Evolutionary conservation across 345 rosid genomes (phyloP).

Genomic region (Trapa bicornis): DNA sequence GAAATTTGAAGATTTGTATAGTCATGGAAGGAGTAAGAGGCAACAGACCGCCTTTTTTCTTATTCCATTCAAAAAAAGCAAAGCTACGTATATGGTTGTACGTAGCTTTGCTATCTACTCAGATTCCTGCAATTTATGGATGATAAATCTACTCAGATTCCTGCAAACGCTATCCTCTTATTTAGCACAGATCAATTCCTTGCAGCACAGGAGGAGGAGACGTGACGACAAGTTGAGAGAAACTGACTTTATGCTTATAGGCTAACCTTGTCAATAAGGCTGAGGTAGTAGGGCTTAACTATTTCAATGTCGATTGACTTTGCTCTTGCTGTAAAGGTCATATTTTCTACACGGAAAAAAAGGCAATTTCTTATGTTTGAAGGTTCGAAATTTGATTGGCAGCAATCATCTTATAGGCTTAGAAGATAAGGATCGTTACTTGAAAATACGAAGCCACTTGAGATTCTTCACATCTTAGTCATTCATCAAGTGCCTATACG

Average conservation of each 20-base stretch:
- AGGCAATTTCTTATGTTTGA: neutral
- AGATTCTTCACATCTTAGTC: conserved; percentile 38
- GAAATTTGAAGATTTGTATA: no score
- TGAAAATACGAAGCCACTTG: conserved; percentile 38
- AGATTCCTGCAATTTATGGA: no score
- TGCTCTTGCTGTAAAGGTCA: conserved; percentile 58
- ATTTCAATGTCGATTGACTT: conserved; percentile 33
- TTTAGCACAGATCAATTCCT: neutral
- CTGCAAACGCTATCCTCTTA: no score
- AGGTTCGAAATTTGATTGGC: neutral
- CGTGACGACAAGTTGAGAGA: neutral
- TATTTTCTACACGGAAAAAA: conserved; percentile 28
- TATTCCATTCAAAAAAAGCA: no score
- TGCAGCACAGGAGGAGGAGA: neutral
- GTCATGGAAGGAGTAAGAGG: no score
- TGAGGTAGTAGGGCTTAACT: conserved; percentile 43
- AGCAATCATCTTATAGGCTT: neutral
- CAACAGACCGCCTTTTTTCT: no score
- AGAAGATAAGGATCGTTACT: conserved; percentile 10
- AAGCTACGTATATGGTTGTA: no score
- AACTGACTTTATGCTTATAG: no score
- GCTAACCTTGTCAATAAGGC: conserved; percentile 32
- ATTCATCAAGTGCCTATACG: conserved; percentile 38
- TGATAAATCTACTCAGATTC: no score
- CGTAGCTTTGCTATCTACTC: no score